Base-by-base conservation (phyloP, 352 stramenopile species). In the Aphanomyces invadans region DNA sequence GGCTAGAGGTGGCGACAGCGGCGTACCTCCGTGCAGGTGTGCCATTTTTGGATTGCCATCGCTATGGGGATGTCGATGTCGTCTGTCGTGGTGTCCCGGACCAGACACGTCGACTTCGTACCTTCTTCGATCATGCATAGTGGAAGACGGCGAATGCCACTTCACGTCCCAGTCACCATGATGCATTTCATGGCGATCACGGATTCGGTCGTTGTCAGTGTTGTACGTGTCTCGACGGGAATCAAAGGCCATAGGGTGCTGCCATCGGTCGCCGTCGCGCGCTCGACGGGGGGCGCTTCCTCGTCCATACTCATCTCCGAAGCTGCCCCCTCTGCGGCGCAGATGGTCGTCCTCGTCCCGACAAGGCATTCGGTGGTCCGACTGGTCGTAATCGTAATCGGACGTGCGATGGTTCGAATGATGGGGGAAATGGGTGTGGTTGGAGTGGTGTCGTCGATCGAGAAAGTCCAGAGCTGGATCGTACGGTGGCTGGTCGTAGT, bases 391-490 rank as follows among this genome's bases (percentile, higher is more conserved):
- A 26, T 38, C 19, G 4, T 57, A 32, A 26, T 2, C 49, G 4
- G 12, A 29, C 19, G 19, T 10, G 36, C n/a, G 49, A 32, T 57
- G 49, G 29, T 57, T n/a, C 15, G 32, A 7, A 19, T 39, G 23
- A 26, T 39, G 21, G 46, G 46, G 17, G 9, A 17, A 9, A 17
- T 45, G 9, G 38, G 38, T 17, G 38, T 45, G 17, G 17, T 17
- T 17, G 9, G 9, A 9, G 9, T 25, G 44, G 4, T 25, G 17
- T 10, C 49, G 49, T 32, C 29, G 19, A 1, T 57, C 49, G 23
- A 57, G 32, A 2, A 57, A 57, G n/a, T 57, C 49, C 25, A 57
- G n/a, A 21, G 49, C 49, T 57, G 49, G 49, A 2, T 57, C 49
- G 29, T 33, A 57, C 12, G 19, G 19, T 32, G n/a, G 2, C n/a